Evolutionary conservation across 2,329 filamentous ascomycete species (phyloP).

Genomic region (Coniochaeta ligniaria): DNA sequence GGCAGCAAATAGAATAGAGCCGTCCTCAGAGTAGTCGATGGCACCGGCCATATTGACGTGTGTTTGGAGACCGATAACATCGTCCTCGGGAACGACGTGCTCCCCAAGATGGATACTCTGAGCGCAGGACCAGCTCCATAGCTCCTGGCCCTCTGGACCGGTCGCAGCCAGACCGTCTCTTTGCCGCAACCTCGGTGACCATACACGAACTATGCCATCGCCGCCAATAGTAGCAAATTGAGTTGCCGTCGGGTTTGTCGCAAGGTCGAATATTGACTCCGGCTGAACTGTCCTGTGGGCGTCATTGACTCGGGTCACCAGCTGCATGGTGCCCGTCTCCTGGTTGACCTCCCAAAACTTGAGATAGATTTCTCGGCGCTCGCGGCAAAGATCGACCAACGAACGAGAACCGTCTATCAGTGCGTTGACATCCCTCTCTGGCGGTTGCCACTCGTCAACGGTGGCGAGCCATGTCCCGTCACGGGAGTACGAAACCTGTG

Average conservation of each 20-base stretch:
- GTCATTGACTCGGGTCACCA: conserved; percentile 76
- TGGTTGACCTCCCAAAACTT: conserved; percentile 80
- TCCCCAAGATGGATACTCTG: conserved; percentile 46
- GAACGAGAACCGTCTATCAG: conserved; percentile 35
- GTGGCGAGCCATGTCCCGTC: conserved; percentile 89
- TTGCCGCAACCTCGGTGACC: conserved; percentile 66
- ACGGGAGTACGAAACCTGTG: conserved; percentile 64
- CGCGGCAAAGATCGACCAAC: conserved; percentile 35
- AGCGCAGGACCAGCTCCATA: conserved; percentile 70
- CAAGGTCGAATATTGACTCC: conserved; percentile 63
- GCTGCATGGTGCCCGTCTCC: conserved; percentile 53
- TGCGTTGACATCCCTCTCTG: conserved; percentile 57
- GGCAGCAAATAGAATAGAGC: conserved; percentile 70
- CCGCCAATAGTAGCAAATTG: conserved; percentile 82
- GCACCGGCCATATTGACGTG: conserved; percentile 45
- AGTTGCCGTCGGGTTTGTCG: conserved; percentile 58
- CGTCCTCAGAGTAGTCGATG: conserved; percentile 75
- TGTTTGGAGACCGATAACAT: conserved; percentile 21
- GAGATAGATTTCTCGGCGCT: conserved; percentile 66
- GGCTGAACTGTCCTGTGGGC: conserved; percentile 60
- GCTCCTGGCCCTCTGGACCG: conserved; percentile 46
- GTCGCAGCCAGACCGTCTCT: conserved; percentile 61
- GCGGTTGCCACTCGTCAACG: conserved; percentile 83
- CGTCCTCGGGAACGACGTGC: conserved; percentile 24
- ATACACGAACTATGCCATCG: conserved; percentile 71